phyloP scores from a whole-genome alignment of 495 filamentous ascomycete species.

The Chaetomidium leptoderma region DNA sequence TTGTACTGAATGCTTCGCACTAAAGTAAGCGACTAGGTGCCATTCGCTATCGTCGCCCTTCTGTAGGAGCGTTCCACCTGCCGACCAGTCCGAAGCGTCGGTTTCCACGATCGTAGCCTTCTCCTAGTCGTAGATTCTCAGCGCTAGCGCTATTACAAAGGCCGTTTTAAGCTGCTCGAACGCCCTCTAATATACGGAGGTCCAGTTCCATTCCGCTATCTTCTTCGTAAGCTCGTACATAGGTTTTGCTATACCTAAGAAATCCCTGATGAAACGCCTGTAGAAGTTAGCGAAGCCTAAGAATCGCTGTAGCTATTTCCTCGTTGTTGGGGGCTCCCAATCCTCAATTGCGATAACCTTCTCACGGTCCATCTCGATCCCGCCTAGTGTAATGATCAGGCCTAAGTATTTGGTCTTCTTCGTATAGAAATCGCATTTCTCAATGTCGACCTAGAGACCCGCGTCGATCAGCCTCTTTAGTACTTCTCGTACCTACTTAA shows the following conservation, averaged over 20 bases:
- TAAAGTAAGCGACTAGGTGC: conserved; percentile 4
- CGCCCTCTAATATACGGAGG: neutral
- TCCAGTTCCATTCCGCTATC: neutral
- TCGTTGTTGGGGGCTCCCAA: neutral
- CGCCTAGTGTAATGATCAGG: neutral
- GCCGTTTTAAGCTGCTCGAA: neutral
- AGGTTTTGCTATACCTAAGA: neutral
- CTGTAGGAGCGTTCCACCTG: neutral
- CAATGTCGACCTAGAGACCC: neutral
- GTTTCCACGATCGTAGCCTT: neutral
- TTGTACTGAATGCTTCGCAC: conserved; percentile 10
- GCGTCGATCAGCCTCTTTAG: neutral
- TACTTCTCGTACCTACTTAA: neutral
- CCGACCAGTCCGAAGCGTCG: neutral
- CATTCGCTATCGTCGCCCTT: neutral
- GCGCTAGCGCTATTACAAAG: neutral
- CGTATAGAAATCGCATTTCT: conserved; percentile 1
- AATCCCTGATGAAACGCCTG: conserved; percentile 11
- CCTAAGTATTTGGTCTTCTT: neutral
- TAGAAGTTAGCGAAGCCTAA: conserved; percentile 20
- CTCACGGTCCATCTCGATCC: neutral
- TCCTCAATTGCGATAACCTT: conserved; percentile 7
- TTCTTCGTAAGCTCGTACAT: neutral
- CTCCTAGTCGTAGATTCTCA: neutral
- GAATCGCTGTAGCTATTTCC: neutral